Evolutionary conservation across 2,329 filamentous ascomycete genomes (phyloP).

Genomic region (Fusarium vanettenii): DNA sequence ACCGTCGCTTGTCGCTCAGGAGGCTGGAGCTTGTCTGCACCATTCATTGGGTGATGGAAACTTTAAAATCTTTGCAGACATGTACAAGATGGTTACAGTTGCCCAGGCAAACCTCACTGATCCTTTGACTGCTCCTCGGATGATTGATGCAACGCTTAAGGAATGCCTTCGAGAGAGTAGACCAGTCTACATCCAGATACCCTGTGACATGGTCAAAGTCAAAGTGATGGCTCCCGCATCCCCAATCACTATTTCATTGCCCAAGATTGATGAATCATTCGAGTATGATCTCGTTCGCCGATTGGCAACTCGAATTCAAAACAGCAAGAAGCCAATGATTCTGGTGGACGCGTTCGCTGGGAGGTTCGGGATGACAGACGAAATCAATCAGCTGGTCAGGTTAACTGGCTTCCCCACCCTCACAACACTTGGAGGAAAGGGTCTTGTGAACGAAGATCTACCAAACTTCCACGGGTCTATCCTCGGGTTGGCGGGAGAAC

Average conservation of each 20-base stretch:
- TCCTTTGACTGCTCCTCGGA: not conserved
- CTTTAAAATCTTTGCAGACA: not conserved
- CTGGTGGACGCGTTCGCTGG: not conserved
- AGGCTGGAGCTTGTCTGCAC: not conserved
- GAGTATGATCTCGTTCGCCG: not conserved
- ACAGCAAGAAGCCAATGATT: not conserved
- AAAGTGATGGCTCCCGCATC: not conserved
- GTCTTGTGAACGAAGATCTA: not conserved
- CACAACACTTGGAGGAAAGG: not conserved
- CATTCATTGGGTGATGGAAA: slow-evolving; percentile 7
- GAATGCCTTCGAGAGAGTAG: not conserved
- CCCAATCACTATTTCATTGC: not conserved
- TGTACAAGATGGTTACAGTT: slow-evolving; percentile 14
- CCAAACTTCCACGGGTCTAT: not conserved
- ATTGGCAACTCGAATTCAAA: not conserved
- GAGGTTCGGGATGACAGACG: not conserved
- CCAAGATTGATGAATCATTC: not conserved
- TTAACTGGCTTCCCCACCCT: not conserved
- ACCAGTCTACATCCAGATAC: slow-evolving; percentile 17
- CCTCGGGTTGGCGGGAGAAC: not conserved
- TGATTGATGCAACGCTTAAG: not conserved
- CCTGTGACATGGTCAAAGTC: not conserved
- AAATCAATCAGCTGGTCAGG: not conserved
- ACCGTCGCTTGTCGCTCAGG: not conserved
- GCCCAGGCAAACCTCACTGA: slow-evolving; percentile 8